Evolutionary conservation across 2,329 filamentous ascomycete species (phyloP).

Genomic region (Colletotrichum sp.): DNA sequence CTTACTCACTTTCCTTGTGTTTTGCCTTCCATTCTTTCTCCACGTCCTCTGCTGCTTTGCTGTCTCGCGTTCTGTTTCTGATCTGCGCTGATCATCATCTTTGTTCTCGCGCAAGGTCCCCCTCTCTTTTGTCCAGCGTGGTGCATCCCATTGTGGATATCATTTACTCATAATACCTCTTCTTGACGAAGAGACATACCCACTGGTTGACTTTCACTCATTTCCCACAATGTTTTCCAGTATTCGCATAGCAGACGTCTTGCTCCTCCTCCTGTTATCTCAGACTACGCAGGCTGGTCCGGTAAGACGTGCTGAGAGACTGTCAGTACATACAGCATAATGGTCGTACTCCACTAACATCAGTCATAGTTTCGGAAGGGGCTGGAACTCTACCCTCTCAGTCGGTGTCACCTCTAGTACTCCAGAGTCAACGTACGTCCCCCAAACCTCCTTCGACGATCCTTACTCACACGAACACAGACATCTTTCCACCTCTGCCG

Average conservation of each 20-base stretch:
- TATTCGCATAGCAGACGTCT: slow-evolving; percentile 6
- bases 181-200: not conserved
- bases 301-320: slow-evolving; percentile 16
- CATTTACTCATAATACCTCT: not conserved
- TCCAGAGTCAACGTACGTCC: not conserved
- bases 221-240: not conserved
- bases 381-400: slow-evolving; percentile 8
- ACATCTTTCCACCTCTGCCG: not conserved
- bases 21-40: slow-evolving; percentile 1
- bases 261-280: slow-evolving; percentile 17
- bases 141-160: not conserved
- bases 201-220: not conserved
- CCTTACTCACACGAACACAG: not conserved
- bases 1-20: not conserved
- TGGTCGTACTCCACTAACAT: not conserved
- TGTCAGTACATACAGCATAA: not conserved
- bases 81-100: not conserved
- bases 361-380: not conserved
- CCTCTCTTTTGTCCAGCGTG: not conserved
- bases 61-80: not conserved
- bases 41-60: not conserved
- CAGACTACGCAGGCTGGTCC: slow-evolving; percentile 24
- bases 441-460: not conserved
- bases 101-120: not conserved
- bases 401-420: not conserved